Evolutionary conservation across 2,329 filamentous ascomycete genomes (phyloP).

Genomic region (Aureobasidium pullulans): DNA sequence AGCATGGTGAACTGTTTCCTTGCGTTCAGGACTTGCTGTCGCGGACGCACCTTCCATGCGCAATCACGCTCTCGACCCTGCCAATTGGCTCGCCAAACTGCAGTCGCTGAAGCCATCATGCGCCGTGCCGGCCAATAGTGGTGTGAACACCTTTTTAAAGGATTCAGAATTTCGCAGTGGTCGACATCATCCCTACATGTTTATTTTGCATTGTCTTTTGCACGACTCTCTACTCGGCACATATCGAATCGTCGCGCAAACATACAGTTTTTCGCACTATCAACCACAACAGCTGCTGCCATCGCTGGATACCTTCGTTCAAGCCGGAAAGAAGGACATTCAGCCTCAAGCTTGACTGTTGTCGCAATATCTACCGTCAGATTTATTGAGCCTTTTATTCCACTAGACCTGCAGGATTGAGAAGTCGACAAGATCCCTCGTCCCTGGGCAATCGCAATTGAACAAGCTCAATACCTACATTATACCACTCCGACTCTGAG

Average conservation of each 20-base stretch:
- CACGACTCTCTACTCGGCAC: background rate
- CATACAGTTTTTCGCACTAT: background rate
- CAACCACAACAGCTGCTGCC: background rate
- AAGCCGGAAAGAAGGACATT: no score
- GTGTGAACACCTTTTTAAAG: background rate
- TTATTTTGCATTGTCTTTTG: background rate
- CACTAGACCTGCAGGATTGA: no score
- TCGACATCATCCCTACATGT: background rate
- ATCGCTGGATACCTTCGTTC: background rate
- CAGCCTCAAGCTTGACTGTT: no score
- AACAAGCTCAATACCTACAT: no score
- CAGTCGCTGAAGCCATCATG: background rate
- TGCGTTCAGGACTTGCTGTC: background rate
- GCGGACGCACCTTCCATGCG: constrained; percentile 2
- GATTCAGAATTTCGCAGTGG: background rate
- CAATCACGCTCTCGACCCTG: background rate
- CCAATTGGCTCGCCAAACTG: background rate
- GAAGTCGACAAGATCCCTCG: no score
- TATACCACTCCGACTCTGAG: no score
- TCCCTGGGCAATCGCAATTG: no score
- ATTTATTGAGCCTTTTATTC: no score
- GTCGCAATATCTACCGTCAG: no score
- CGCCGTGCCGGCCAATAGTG: background rate
- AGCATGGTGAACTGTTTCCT: background rate
- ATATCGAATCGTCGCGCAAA: background rate